A percentile compares a stretch with the other conserved stretches of the same genome.
phyloP scores from a whole-genome alignment of 2,329 filamentous ascomycete genomes.

The Cercospora sp. region DNA sequence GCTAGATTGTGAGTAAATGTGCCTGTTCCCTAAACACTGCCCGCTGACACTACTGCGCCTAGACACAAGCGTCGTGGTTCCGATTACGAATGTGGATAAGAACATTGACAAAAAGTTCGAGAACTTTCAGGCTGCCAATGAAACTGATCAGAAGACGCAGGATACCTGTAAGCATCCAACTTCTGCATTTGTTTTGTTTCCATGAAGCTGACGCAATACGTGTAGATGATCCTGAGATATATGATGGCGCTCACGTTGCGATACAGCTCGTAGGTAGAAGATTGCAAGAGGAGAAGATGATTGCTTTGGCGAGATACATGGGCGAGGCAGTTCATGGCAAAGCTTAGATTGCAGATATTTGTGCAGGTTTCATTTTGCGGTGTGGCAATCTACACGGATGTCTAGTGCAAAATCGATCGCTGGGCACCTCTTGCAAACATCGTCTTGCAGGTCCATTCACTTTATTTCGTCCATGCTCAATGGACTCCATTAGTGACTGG shows the following conservation, averaged over 20 bases:
- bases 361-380: not conserved
- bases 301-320: slow-evolving; percentile 40
- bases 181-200: not conserved
- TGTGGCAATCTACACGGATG: not conserved
- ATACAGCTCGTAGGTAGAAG: slow-evolving; percentile 40
- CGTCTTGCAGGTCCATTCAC: not conserved
- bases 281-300: slow-evolving; percentile 43
- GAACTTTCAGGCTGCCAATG: slow-evolving; percentile 40
- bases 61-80: slow-evolving; percentile 54
- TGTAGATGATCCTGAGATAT: slow-evolving; percentile 41
- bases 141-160: slow-evolving; percentile 44
- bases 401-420: not conserved
- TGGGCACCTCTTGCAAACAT: not conserved
- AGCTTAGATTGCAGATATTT: not conserved
- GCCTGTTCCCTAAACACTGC: not conserved
- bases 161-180: slow-evolving; percentile 43
- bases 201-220: slow-evolving; percentile 16
- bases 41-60: not conserved
- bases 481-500: not conserved
- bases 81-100: slow-evolving; percentile 57
- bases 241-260: slow-evolving; percentile 41
- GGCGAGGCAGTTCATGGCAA: slow-evolving; percentile 27
- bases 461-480: not conserved
- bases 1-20: slow-evolving; percentile 48
- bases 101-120: slow-evolving; percentile 47